Evolutionary conservation across 345 rosid species (phyloP).

Genomic region (Eucalyptus lansdowneana): DNA sequence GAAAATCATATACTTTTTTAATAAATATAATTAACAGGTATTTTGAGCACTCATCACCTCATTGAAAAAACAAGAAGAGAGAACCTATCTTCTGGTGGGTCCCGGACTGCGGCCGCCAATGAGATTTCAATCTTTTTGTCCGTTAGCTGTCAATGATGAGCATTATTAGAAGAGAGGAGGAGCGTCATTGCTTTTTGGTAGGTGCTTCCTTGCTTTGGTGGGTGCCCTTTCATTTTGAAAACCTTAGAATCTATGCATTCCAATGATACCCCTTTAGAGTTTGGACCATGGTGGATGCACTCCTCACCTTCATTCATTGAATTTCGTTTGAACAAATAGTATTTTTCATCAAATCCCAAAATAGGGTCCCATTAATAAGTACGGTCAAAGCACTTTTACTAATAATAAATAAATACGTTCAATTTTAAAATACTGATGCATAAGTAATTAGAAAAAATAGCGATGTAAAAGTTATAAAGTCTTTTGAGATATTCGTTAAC

Average conservation of each 20-base stretch:
- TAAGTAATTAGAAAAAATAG: too few relatives aligned
- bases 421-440: too few relatives aligned
- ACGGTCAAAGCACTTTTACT: fast-evolving
- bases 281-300: neutral
- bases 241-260: neutral
- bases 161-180: neutral
- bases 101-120: neutral
- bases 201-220: neutral
- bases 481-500: fast-evolving
- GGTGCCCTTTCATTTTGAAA: neutral
- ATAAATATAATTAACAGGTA: neutral
- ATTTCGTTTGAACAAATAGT: neutral
- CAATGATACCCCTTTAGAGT: neutral
- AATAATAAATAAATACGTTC: too few relatives aligned
- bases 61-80: neutral
- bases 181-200: neutral
- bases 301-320: neutral
- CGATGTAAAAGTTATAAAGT: too few relatives aligned
- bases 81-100: neutral
- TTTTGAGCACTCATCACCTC: neutral
- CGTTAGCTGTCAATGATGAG: neutral
- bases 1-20: neutral
- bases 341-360: neutral
- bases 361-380: neutral
- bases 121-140: neutral